Evolutionary conservation across 805 yeast genomes (phyloP).

Genomic region (Kuraishia molischiana): DNA sequence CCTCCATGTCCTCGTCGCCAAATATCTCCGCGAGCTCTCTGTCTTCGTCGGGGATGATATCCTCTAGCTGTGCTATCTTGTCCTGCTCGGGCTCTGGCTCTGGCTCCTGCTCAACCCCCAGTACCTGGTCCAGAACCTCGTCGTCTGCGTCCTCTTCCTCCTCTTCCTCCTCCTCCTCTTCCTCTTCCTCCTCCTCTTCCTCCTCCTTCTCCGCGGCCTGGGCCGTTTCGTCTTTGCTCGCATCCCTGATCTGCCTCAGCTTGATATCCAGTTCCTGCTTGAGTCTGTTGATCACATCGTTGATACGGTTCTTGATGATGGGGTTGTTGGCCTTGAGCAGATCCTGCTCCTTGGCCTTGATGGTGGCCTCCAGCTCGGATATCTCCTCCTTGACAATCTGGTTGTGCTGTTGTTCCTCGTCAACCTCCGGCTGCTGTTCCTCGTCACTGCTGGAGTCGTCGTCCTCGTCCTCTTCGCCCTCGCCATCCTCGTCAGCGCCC

Average conservation of each 20-base stretch:
- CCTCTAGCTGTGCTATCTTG: slow-evolving; percentile 14
- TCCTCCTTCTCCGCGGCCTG: slow-evolving; percentile 16
- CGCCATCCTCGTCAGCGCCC: slow-evolving; percentile 9
- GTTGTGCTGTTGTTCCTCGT: slow-evolving; percentile 47
- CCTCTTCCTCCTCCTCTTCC: slow-evolving; percentile 16
- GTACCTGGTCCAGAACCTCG: slow-evolving; percentile 4
- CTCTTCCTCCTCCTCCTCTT: slow-evolving; percentile 13
- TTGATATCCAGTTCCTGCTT: slow-evolving; percentile 78
- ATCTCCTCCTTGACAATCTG: slow-evolving; percentile 81
- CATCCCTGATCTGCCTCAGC: slow-evolving; percentile 46
- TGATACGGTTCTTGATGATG: slow-evolving; percentile 77
- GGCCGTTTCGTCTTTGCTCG: slow-evolving; percentile 8
- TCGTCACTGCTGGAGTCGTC: slow-evolving; percentile 28
- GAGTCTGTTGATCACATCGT: slow-evolving; percentile 69
- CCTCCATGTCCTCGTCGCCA: slow-evolving; percentile 14
- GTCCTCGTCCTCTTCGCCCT: slow-evolving; percentile 11
- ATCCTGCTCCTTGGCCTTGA: slow-evolving; percentile 64
- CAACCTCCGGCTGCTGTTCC: slow-evolving; percentile 39
- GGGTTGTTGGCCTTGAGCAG: slow-evolving; percentile 71
- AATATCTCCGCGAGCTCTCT: slow-evolving; percentile 8
- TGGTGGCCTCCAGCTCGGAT: slow-evolving; percentile 67
- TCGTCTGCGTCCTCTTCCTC: slow-evolving; percentile 13
- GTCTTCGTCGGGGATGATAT: slow-evolving; percentile 14
- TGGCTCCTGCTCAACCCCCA: slow-evolving; percentile 14
- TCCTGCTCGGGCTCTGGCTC: slow-evolving; percentile 18